Base-by-base conservation (phyloP, 1,139 yeast genomes). In the Nakaseomyces uthaithaninus region DNA sequence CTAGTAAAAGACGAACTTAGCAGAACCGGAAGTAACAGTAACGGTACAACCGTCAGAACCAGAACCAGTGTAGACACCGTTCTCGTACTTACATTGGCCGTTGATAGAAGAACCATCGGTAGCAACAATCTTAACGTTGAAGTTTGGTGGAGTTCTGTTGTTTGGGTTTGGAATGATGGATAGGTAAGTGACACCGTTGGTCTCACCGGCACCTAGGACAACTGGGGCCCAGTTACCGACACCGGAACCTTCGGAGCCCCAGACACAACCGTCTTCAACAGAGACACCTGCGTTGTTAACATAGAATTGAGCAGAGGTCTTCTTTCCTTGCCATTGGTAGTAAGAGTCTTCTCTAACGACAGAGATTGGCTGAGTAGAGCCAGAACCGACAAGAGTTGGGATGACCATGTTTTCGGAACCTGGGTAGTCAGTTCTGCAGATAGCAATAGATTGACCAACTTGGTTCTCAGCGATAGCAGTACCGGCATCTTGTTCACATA, bases 161-260 rank as follows among this genome's bases (percentile, higher is more conserved):
- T 86, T 86, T 60, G 96, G 95, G 71, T 89, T 89, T 65, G 97
- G 95, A 67, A 87, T 85, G 67, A 91, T 71, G 14, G 96, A 85
- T 59, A 91, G 71, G 75, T 86, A 91, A 45, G 95, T 72, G 51
- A 75, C 69, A 53, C 95, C 95, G 53, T 68, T 66, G 50, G 83
- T 72, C 67, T 73, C 71, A 60, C 97, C 97, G 45, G 97, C 85
- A 64, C 98, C 98, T 54, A 91, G 75, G 67, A 81, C 85, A 53
- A 91, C 74, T 55, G 98, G 98, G 51, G 98, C 94, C 95, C 95
- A 91, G 83, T 91, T 91, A 68, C 97, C 97, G 52, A 82, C 68
- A 57, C 83, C 87, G 39, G 86, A 71, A 49, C 87, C 85, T 10
- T 72, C 58, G 35, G 76, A 62, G 62, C 96, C 95, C 97, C 97